phyloP scores from a whole-genome alignment of 1,139 yeast species.

The Suzukiozyma palmioleophila region DNA sequence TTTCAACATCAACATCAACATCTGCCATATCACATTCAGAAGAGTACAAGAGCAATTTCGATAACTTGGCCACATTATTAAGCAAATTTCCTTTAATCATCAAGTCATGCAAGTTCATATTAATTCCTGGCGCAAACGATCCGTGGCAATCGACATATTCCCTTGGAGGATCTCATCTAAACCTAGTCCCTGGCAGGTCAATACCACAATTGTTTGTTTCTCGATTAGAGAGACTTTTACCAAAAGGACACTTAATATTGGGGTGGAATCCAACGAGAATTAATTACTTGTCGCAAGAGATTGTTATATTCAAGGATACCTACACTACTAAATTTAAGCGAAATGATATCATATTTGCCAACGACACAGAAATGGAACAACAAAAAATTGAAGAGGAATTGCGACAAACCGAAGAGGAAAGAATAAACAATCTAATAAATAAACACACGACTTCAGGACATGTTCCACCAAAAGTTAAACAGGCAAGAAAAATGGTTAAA shows the following conservation, averaged over 20 bases:
- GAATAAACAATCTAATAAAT: conserved; percentile 16
- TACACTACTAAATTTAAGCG: conserved; percentile 65
- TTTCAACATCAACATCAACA: conserved; percentile 38
- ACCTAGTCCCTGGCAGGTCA: conserved; percentile 64
- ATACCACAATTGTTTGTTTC: conserved; percentile 70
- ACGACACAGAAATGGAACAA: conserved; percentile 32
- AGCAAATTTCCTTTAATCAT: conserved; percentile 30
- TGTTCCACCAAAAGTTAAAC: conserved; percentile 41
- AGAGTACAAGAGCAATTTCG: conserved; percentile 70
- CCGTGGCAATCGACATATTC: conserved; percentile 84
- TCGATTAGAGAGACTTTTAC: conserved; percentile 59
- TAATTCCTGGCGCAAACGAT: conserved; percentile 87
- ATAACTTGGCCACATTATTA: conserved; percentile 59
- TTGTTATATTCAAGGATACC: conserved; percentile 71
- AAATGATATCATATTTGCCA: conserved; percentile 56
- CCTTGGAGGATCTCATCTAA: conserved; percentile 56
- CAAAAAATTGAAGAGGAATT: conserved; percentile 14
- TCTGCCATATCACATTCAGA: conserved; percentile 41
- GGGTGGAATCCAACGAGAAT: conserved; percentile 81
- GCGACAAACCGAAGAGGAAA: conserved; percentile 14
- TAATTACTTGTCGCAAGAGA: conserved; percentile 78
- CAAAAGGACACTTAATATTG: conserved; percentile 46
- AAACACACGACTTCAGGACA: conserved; percentile 14
- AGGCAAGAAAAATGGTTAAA: conserved; percentile 72
- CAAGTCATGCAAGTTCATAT: conserved; percentile 44